Percentiles rank a stretch among this genome's conserved stretches.
phyloP scores from a whole-genome alignment of 2,329 filamentous ascomycete genomes.

The Cordyceps cateniannulata region DNA sequence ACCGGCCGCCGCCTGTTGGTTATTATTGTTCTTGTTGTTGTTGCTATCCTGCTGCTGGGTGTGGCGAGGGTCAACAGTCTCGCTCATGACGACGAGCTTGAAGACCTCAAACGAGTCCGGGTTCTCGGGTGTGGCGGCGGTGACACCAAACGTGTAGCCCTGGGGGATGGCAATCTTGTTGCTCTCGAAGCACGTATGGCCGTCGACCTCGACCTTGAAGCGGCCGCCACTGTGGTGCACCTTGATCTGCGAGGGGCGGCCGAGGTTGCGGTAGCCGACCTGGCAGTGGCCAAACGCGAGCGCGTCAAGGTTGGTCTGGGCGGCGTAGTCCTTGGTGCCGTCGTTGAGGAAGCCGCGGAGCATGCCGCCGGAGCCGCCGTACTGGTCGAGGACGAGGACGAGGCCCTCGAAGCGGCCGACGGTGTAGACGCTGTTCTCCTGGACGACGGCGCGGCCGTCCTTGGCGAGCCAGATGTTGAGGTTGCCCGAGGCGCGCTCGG shows the following conservation, averaged over 20 bases:
- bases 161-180: conserved; percentile 69
- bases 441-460: conserved; percentile 58
- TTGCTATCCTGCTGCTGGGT: conserved; percentile 19
- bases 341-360: conserved; percentile 93
- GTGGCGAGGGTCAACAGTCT: conserved; percentile 26
- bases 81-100: conserved; percentile 70
- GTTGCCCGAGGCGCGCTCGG: conserved; percentile 80
- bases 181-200: conserved; percentile 74
- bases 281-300: conserved; percentile 91
- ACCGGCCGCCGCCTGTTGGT: conserved; percentile 15
- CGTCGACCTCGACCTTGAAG: conserved; percentile 78
- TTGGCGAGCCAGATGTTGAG: conserved; percentile 88
- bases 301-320: conserved; percentile 69
- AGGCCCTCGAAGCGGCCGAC: conserved; percentile 84
- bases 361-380: conserved; percentile 70
- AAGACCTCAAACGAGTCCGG: conserved; percentile 94
- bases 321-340: conserved; percentile 71
- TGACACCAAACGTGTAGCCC: conserved; percentile 81
- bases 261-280: conserved; percentile 86
- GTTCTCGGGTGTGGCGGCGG: conserved; percentile 80
- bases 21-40: conserved; percentile 20
- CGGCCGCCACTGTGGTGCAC: conserved; percentile 56
- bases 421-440: conserved; percentile 75
- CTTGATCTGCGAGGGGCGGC: conserved; percentile 72
- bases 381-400: conserved; percentile 76